These are phyloP conservation scores for Cyclostephanos tholiformis DNA, from an alignment of 108 stramenopile species.

Conservation along the genomic window DNA sequence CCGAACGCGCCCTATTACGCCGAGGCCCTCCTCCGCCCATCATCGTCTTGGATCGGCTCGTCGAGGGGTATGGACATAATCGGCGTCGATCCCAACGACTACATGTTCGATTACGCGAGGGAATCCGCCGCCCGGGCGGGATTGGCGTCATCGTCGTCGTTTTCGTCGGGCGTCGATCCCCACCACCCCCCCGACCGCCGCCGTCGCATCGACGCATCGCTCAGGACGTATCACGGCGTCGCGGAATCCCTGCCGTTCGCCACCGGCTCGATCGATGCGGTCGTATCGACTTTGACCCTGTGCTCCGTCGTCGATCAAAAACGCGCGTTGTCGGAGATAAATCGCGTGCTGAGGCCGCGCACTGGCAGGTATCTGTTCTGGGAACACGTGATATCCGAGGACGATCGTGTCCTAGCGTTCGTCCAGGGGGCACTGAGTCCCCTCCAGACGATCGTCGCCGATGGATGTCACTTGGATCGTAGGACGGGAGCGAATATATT, in stretches of 20 bases:
- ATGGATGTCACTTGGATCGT: slow-evolving; percentile 86
- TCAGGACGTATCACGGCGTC: slow-evolving; percentile 53
- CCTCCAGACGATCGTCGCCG: slow-evolving; percentile 70
- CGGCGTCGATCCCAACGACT: slow-evolving; percentile 60
- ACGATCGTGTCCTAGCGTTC: slow-evolving; percentile 48
- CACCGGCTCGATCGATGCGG: slow-evolving; percentile 52
- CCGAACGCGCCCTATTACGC: slow-evolving; percentile 62
- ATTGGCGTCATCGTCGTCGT: slow-evolving; percentile 4
- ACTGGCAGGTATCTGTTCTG: slow-evolving; percentile 77
- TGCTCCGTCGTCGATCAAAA: slow-evolving; percentile 65
- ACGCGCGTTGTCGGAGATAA: slow-evolving; percentile 66
- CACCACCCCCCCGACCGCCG: no score
- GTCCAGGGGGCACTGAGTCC: slow-evolving; percentile 68
- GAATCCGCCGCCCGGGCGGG: slow-evolving; percentile 40
- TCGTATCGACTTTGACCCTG: slow-evolving; percentile 51
- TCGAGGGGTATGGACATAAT: slow-evolving; percentile 47
- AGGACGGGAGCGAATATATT: slow-evolving; percentile 57
- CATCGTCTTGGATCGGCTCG: background rate
- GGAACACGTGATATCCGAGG: slow-evolving; percentile 73
- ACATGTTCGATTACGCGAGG: slow-evolving; percentile 53
- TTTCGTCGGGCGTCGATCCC: background rate
- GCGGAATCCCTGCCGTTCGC: slow-evolving; percentile 53
- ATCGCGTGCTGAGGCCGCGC: slow-evolving; percentile 57
- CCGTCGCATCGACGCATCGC: slow-evolving; percentile 10
- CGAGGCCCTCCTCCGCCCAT: slow-evolving; percentile 10